These are phyloP conservation scores for Eucalyptus curtisii DNA, from an alignment of 345 rosid species.

Conservation along the genomic window DNA sequence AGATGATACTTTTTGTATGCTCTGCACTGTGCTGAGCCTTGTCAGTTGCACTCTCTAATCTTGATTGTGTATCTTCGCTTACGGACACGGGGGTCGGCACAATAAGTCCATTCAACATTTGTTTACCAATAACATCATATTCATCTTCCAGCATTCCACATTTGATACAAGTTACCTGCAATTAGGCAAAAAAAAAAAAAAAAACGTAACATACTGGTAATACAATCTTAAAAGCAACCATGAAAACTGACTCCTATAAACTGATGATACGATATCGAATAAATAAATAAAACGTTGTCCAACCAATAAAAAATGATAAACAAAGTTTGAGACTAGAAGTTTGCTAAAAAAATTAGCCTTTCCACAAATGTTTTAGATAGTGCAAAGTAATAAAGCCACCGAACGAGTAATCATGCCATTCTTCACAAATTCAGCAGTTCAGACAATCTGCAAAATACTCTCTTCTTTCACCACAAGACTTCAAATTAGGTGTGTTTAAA, in stretches of 20 bases:
- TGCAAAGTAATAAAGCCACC: not conserved
- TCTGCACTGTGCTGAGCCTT: not conserved
- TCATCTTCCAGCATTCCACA: conserved; percentile 70
- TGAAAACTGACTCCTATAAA: not conserved
- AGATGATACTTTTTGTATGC: not conserved
- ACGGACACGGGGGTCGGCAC: conserved; percentile 16
- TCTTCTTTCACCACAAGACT: not conserved
- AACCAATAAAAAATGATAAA: not conserved
- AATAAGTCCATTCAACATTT: not conserved
- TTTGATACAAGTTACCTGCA: conserved; percentile 70
- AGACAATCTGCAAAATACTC: not conserved
- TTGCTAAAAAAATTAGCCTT: not conserved
- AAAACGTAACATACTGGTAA: not conserved
- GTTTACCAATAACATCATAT: conserved; percentile 34
- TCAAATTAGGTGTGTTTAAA: not conserved
- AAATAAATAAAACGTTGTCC: not conserved
- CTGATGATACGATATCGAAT: not conserved
- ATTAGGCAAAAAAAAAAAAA: not conserved
- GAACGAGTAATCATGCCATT: not conserved
- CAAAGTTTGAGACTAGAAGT: not conserved
- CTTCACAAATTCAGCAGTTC: not conserved
- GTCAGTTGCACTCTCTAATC: conserved; percentile 2
- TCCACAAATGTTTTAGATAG: not conserved
- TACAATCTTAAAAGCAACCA: not conserved
- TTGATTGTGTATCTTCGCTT: conserved; percentile 30